phyloP scores from a whole-genome alignment of 192 early-diverging fungal species.

The Podila epigama region DNA sequence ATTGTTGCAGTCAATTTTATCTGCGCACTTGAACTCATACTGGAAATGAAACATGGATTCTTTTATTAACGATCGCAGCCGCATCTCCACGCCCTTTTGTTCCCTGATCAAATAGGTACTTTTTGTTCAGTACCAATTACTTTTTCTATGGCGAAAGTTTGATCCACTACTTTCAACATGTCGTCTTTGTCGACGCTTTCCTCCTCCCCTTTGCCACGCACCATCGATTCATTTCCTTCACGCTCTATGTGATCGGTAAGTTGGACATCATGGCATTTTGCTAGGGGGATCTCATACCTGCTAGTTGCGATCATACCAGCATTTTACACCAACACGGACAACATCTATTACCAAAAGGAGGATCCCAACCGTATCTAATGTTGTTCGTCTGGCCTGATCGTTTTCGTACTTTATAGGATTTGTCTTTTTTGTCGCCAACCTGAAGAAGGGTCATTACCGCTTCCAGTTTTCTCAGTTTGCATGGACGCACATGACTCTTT shows the following conservation, averaged over 20 bases:
- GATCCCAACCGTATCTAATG: neutral
- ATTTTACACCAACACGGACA: neutral
- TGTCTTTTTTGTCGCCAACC: constrained; percentile 92
- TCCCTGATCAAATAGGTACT: constrained; percentile 68
- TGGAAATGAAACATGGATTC: neutral
- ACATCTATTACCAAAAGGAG: too few relatives aligned
- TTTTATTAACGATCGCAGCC: neutral
- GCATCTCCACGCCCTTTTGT: neutral
- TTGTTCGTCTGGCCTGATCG: neutral
- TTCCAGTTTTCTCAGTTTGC: constrained; percentile 97
- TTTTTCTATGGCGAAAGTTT: constrained; percentile 95
- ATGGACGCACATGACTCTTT: constrained; percentile 97
- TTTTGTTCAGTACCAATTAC: constrained; percentile 88
- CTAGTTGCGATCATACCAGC: too few relatives aligned
- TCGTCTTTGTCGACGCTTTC: constrained; percentile 85
- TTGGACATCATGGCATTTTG: neutral
- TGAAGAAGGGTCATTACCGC: constrained; percentile 92
- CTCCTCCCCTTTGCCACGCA: constrained; percentile 86
- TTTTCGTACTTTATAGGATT: constrained; percentile 59
- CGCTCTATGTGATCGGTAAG: constrained; percentile 83
- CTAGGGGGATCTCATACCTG: too few relatives aligned
- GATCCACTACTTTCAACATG: constrained; percentile 87
- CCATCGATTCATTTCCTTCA: constrained; percentile 94
- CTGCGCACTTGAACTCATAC: neutral
- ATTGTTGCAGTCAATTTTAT: too few relatives aligned